Conservation (phyloP, 176 grass and related monocot species). For the Musa troglodytarum region DNA sequence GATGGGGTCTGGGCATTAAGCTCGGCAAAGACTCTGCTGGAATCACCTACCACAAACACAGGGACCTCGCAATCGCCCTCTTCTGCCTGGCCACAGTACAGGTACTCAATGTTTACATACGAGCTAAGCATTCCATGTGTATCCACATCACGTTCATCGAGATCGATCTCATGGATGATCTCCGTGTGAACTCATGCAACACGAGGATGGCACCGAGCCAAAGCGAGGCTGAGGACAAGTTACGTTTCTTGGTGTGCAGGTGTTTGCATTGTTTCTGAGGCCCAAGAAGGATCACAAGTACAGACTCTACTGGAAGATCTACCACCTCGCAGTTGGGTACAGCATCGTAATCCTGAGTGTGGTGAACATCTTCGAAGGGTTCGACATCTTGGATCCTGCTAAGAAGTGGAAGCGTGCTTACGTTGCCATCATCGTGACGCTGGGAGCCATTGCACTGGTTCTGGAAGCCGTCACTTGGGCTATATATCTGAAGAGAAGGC, state of each 20-base stretch:
- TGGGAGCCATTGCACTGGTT: not conserved
- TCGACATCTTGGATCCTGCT: constrained; percentile 3
- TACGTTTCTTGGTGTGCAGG: not conserved
- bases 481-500: not conserved
- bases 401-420: constrained; percentile 14
- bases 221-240: too few relatives aligned
- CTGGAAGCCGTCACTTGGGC: constrained; percentile 7
- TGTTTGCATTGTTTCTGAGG: constrained; percentile 9
- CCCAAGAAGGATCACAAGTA: constrained; percentile 20
- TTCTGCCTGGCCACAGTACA: constrained; percentile 7
- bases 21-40: constrained; percentile 7
- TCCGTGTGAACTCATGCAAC: too few relatives aligned
- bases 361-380: constrained; percentile 17
- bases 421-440: not conserved
- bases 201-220: too few relatives aligned
- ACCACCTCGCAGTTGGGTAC: constrained; percentile 4
- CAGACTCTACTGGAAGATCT: constrained; percentile 16
- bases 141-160: not conserved
- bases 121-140: too few relatives aligned
- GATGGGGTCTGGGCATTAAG: constrained; percentile 6
- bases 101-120: not conserved
- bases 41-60: not conserved
- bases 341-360: constrained; percentile 4
- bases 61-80: constrained; percentile 16
- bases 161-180: too few relatives aligned